Base-by-base conservation (phyloP, 164 flowering plant genomes). In the Nelumbo lutea region DNA sequence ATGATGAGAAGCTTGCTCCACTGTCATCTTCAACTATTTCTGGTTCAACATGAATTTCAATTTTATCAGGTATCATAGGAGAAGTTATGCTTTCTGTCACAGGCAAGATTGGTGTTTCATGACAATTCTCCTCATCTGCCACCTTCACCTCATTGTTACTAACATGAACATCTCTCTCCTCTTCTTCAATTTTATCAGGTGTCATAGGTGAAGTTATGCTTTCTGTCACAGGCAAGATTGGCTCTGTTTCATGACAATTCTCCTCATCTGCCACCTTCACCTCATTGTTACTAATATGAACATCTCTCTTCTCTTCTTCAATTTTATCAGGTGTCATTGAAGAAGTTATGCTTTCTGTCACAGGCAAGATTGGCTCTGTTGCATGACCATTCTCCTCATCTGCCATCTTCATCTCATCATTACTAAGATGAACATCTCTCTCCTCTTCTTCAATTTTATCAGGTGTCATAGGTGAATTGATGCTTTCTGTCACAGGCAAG, bases 21-120 rank as follows among this genome's bases (percentile, higher is more conserved):
- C 76, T 78, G 68, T 59, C 64, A 10, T 75, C 81, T 56, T 85
- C 86, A 61, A 62, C 75, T 43, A 52, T 70, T 72, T 78, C 82
- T 67, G 61, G 42, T 65, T 58, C 45, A 59, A 65, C 41, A 68
- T 65, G 78, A 63, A 72, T 70, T 66, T 72, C 77, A 66, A 63
- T 62, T 11, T 48, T 15, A 62, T 61, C 27, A 11, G 44, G 47
- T 50, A 70, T 81, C 57, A 68, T 44, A 41, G 62, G 43, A 40
- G 46, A 47, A 50, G 77, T 59, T 46, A 65, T 8, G 13, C 27
- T 68, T 64, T 60, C 68, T 5, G 13, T 51, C 7, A 9, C 65
- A 62, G 7, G 43, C 42, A 8, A 10, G 10, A 65, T 52, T 27
- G 27, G 27, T 27, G 27, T 27, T 27, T 11, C 67, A 71, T 6